Evolutionary conservation across 129 eudicot genomes (phyloP).

Genomic region (Escallonia rubra): DNA sequence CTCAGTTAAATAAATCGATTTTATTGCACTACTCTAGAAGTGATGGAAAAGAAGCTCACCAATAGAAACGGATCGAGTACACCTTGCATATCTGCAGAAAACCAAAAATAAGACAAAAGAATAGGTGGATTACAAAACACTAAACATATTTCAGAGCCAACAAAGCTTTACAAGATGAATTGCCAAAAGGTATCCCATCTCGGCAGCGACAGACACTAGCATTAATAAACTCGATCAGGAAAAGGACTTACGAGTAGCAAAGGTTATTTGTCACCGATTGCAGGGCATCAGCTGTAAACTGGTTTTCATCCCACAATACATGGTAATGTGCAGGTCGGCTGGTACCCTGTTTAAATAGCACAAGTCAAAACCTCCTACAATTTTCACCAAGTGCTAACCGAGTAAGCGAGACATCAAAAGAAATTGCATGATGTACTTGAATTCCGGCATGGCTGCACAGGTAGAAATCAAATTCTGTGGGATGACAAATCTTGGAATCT

Average conservation of each 20-base stretch:
- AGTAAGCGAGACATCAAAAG: too few relatives aligned
- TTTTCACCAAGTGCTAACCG: too few relatives aligned
- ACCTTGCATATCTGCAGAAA: conserved; percentile 65
- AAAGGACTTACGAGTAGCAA: conserved; percentile 68
- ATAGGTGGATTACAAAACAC: too few relatives aligned
- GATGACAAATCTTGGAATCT: conserved; percentile 90
- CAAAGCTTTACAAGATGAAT: too few relatives aligned
- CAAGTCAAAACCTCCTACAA: background rate
- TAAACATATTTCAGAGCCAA: too few relatives aligned
- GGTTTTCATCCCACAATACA: conserved; percentile 92
- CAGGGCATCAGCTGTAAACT: conserved; percentile 72
- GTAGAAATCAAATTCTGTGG: conserved; percentile 88
- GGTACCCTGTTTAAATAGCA: conserved; percentile 57
- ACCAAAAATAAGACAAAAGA: background rate
- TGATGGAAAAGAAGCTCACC: conserved; percentile 34
- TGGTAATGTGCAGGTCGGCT: conserved; percentile 98
- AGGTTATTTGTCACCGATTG: conserved; percentile 80
- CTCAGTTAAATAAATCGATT: too few relatives aligned
- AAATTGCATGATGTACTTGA: conserved; percentile 33
- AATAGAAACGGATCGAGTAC: conserved; percentile 92
- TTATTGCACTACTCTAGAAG: too few relatives aligned
- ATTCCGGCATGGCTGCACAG: conserved; percentile 98
- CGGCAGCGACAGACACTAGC: too few relatives aligned
- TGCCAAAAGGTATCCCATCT: too few relatives aligned
- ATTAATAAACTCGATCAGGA: too few relatives aligned